Evolutionary conservation across 257 asterid genomes (phyloP).

Genomic region (Paraleonurus japonicus): DNA sequence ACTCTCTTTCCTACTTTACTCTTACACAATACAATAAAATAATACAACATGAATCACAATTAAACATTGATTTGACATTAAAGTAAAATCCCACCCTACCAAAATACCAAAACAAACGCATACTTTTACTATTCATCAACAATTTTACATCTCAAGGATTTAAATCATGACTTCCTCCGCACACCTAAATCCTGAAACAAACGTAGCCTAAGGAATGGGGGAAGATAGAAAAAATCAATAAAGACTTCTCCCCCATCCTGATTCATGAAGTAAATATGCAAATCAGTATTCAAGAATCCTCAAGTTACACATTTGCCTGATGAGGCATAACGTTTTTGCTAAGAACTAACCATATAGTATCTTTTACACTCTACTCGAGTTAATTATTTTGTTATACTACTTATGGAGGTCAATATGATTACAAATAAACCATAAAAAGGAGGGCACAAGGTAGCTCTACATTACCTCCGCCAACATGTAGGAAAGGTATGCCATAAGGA

Average conservation of each 20-base stretch:
- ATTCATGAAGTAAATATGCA: constrained; percentile 8
- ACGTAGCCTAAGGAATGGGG: background rate
- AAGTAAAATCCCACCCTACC: no score
- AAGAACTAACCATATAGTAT: background rate
- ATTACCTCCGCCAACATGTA: constrained; percentile 97
- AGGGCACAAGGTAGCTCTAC: background rate
- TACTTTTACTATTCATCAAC: no score
- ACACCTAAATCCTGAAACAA: no score
- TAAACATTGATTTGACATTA: no score
- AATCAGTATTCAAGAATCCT: background rate
- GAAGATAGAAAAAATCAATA: background rate
- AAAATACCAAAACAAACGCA: no score
- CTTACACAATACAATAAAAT: no score
- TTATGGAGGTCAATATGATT: background rate
- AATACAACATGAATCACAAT: no score
- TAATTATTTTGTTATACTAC: background rate
- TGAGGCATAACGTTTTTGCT: background rate
- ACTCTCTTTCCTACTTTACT: no score
- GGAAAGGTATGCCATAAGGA: constrained; percentile 87
- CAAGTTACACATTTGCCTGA: background rate
- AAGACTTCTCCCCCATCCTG: background rate
- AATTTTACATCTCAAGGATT: no score
- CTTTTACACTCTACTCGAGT: background rate
- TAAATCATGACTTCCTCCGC: no score
- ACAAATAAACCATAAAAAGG: background rate